Conservation (phyloP, 2,329 filamentous ascomycete genomes). For the Periglandula ipomoeae region DNA sequence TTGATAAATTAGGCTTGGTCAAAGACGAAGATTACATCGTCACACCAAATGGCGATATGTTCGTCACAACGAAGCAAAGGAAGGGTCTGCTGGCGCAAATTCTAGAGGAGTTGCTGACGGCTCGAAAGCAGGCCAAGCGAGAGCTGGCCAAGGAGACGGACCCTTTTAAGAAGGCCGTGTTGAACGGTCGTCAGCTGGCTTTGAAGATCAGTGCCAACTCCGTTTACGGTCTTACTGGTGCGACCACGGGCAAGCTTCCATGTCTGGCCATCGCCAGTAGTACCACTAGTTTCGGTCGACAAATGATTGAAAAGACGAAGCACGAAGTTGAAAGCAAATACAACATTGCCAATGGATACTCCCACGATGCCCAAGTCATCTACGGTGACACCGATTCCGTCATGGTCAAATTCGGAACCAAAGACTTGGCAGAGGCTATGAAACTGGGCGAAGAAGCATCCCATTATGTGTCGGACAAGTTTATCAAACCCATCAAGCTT, state of each 20-base stretch:
- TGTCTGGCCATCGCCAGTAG: slow-evolving; percentile 93
- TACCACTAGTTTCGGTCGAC: slow-evolving; percentile 91
- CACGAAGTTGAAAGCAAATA: slow-evolving; percentile 88
- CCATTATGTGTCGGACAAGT: slow-evolving; percentile 79
- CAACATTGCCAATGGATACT: slow-evolving; percentile 88
- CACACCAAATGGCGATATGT: slow-evolving; percentile 89
- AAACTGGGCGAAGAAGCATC: slow-evolving; percentile 90
- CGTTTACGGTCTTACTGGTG: slow-evolving; percentile 94
- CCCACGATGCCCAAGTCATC: slow-evolving; percentile 90
- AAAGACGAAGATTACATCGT: slow-evolving; percentile 95
- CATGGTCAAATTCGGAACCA: slow-evolving; percentile 97
- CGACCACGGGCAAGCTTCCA: slow-evolving; percentile 89
- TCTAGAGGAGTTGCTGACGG: slow-evolving; percentile 83
- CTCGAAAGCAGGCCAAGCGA: slow-evolving; percentile 88
- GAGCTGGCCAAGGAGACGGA: slow-evolving; percentile 85
- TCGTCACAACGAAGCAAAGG: slow-evolving; percentile 77
- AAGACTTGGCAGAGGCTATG: slow-evolving; percentile 82
- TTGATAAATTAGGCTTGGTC: slow-evolving; percentile 67
- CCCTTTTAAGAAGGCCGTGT: slow-evolving; percentile 92
- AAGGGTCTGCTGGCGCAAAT: slow-evolving; percentile 93
- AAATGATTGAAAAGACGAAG: slow-evolving; percentile 99
- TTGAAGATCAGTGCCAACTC: slow-evolving; percentile 96
- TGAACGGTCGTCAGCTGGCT: slow-evolving; percentile 94
- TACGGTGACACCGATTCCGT: slow-evolving; percentile 99
- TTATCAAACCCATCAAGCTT: slow-evolving; percentile 93